These are phyloP conservation scores for Fusarium dlaminii DNA, from an alignment of 2,329 filamentous ascomycete species.

Conservation along the genomic window DNA sequence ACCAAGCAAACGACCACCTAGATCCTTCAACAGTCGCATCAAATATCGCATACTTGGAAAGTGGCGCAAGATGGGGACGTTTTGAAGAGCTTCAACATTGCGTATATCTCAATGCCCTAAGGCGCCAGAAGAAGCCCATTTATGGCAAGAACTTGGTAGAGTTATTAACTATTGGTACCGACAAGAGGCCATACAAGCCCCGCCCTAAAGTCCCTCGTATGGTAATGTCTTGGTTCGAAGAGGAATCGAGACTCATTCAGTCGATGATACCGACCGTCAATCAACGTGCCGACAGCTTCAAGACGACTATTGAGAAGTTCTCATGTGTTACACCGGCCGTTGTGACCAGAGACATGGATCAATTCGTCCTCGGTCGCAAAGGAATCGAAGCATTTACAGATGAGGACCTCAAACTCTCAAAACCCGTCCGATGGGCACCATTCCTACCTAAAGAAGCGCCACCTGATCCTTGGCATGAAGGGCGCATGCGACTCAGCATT, in stretches of 20 bases:
- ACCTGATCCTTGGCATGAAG: constrained; percentile 89
- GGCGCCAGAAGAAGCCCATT: constrained; percentile 81
- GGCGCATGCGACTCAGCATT: constrained; percentile 90
- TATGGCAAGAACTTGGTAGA: constrained; percentile 85
- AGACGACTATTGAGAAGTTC: constrained; percentile 84
- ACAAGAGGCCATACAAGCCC: constrained; percentile 67
- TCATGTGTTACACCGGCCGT: constrained; percentile 92
- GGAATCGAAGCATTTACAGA: constrained; percentile 67
- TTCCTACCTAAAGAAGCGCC: constrained; percentile 66
- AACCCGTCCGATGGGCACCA: constrained; percentile 63
- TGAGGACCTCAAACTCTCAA: constrained; percentile 65
- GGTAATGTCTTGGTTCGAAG: constrained; percentile 79
- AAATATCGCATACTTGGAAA: constrained; percentile 78
- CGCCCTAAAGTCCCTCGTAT: constrained; percentile 69
- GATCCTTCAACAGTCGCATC: constrained; percentile 75
- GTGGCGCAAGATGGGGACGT: constrained; percentile 71
- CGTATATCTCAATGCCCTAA: constrained; percentile 81
- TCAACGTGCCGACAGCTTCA: constrained; percentile 76
- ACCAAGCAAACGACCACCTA: constrained; percentile 62
- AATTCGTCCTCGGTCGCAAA: constrained; percentile 70
- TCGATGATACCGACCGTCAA: constrained; percentile 79
- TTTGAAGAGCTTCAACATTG: constrained; percentile 84
- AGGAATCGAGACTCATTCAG: constrained; percentile 70
- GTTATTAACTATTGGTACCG: constrained; percentile 71
- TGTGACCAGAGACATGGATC: constrained; percentile 79